A percentile compares a stretch with the other conserved stretches of the same genome.
Conservation (phyloP, 371 early-diverging fungal genomes). For the Zychaea mexicana region DNA sequence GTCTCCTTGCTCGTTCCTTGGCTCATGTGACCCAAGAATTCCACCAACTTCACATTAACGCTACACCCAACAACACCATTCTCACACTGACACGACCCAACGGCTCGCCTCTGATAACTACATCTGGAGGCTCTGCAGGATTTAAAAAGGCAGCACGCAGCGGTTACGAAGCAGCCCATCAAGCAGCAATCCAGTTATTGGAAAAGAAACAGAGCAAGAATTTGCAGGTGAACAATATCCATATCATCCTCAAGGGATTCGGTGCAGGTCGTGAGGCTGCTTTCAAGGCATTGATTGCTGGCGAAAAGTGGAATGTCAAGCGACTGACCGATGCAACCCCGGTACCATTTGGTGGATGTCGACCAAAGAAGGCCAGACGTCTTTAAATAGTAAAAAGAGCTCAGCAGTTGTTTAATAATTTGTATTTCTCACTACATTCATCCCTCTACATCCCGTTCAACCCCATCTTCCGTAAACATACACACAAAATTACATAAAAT, state of each 20-base stretch:
- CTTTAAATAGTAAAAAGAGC: too few relatives aligned
- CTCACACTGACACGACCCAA: slow-evolving; percentile 76
- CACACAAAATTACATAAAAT: too few relatives aligned
- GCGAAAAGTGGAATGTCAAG: slow-evolving; percentile 73
- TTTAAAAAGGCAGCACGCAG: slow-evolving; percentile 89
- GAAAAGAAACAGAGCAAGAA: slow-evolving; percentile 68
- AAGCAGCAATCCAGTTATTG: slow-evolving; percentile 80
- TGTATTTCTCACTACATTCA: too few relatives aligned
- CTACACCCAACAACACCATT: slow-evolving; percentile 90
- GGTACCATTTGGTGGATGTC: slow-evolving; percentile 93
- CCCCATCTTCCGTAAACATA: too few relatives aligned
- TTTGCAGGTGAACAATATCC: slow-evolving; percentile 64
- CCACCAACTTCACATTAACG: slow-evolving; percentile 54
- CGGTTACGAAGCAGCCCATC: slow-evolving; percentile 93
- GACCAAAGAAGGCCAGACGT: slow-evolving; percentile 89
- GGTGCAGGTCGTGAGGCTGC: slow-evolving; percentile 94
- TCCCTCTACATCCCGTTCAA: too few relatives aligned
- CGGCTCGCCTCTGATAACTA: slow-evolving; percentile 71
- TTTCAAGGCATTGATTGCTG: slow-evolving; percentile 78
- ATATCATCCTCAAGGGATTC: slow-evolving; percentile 87
- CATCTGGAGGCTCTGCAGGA: slow-evolving; percentile 85
- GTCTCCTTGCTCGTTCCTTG: not conserved
- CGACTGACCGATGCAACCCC: slow-evolving; percentile 89
- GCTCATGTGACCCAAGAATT: not conserved
- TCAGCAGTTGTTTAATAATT: too few relatives aligned